Percentiles rank a stretch among this genome's conserved stretches.
Conservation (phyloP, 2,329 filamentous ascomycete species). For the Cercospora nicotianae region DNA sequence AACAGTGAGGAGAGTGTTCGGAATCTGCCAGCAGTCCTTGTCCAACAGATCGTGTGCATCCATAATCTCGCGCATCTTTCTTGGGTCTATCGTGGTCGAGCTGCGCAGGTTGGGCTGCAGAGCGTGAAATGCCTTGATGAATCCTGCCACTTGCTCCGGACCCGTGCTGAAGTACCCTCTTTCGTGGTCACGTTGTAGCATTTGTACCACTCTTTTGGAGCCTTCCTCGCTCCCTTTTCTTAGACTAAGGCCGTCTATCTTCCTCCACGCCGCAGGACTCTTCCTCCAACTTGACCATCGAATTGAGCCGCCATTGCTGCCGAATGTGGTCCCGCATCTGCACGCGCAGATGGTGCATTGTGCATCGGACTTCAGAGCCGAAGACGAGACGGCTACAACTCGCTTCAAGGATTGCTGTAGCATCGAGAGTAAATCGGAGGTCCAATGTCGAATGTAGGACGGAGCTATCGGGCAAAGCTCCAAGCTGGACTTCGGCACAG, state of each 20-base stretch:
- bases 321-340: constrained; percentile 19
- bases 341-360: constrained; percentile 25
- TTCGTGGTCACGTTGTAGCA: background rate
- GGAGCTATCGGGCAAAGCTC: constrained; percentile 8
- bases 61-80: constrained; percentile 14
- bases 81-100: constrained; percentile 4
- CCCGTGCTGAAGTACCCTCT: constrained; percentile 7
- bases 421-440: constrained; percentile 16
- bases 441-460: background rate
- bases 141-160: constrained; percentile 14
- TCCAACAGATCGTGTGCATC: constrained; percentile 4
- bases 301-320: background rate
- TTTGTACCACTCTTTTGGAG: background rate
- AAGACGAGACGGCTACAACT: constrained; percentile 8
- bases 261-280: constrained; percentile 18
- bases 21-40: constrained; percentile 11
- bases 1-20: constrained; percentile 16
- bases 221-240: background rate
- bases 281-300: constrained; percentile 9
- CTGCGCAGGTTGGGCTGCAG: constrained; percentile 2
- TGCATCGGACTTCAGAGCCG: background rate
- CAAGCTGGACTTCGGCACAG: constrained; percentile 1
- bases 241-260: background rate
- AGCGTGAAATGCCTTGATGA: constrained; percentile 16
- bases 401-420: constrained; percentile 23